A percentile compares a stretch with the other conserved stretches of the same genome.
Evolutionary conservation across 371 early-diverging fungal species (phyloP).

Genomic region (Mycotypha africana): DNA sequence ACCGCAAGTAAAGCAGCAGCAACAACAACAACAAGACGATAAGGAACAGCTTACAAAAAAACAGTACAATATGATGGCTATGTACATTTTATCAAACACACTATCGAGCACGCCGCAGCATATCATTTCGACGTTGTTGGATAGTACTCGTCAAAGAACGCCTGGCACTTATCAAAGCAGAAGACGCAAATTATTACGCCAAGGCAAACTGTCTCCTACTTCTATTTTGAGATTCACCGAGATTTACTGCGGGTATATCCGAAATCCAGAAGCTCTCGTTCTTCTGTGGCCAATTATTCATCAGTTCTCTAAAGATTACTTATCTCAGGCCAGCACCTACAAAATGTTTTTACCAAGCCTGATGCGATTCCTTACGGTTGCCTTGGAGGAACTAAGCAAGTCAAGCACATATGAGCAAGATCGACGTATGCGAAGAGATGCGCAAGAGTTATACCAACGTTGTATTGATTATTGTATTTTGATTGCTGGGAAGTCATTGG

Average conservation of each 20-base stretch:
- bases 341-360: constrained; percentile 55
- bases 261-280: constrained; percentile 41
- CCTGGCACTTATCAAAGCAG: constrained; percentile 39
- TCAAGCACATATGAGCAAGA: constrained; percentile 52
- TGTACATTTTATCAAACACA: constrained; percentile 46
- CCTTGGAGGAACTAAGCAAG: constrained; percentile 47
- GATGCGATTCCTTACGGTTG: constrained; percentile 53
- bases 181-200: constrained; percentile 32
- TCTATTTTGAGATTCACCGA: constrained; percentile 58
- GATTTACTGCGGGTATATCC: constrained; percentile 47
- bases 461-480: constrained; percentile 74
- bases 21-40: too few relatives aligned
- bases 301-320: constrained; percentile 62
- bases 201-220: constrained; percentile 57
- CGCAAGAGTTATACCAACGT: constrained; percentile 64
- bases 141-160: constrained; percentile 51
- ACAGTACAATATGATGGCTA: constrained; percentile 27
- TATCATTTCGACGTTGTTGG: constrained; percentile 46
- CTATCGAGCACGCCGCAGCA: constrained; percentile 53
- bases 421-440: constrained; percentile 59
- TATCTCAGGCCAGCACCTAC: constrained; percentile 55
- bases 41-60: constrained; percentile 6
- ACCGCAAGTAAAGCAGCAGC: too few relatives aligned
- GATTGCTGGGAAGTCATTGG: constrained; percentile 73
- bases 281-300: constrained; percentile 64